Conservation (phyloP, 129 eudicot species). For the Centrapalus pauciflorus region DNA sequence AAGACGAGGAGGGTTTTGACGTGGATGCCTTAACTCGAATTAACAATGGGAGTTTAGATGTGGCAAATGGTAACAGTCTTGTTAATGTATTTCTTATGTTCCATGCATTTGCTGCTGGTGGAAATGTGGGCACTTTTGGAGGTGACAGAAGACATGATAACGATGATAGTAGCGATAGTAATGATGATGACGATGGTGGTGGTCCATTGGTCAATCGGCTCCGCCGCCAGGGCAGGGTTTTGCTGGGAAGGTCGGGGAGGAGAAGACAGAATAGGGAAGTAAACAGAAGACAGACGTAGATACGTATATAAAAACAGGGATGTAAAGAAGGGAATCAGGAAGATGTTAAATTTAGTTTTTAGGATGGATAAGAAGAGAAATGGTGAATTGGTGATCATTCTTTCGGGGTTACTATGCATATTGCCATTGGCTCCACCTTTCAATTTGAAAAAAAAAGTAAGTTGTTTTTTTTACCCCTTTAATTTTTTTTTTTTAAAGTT, state of each 20-base stretch:
- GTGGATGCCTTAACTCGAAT: slow-evolving; percentile 24
- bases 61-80: slow-evolving; percentile 47
- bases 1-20: slow-evolving; percentile 57
- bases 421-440: slow-evolving; percentile 24
- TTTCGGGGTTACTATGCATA: too few relatives aligned
- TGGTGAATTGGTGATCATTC: slow-evolving; percentile 22
- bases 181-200: slow-evolving; percentile 21
- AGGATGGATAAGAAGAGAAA: slow-evolving; percentile 21
- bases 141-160: slow-evolving; percentile 29
- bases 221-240: slow-evolving; percentile 53
- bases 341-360: slow-evolving; percentile 21
- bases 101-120: slow-evolving; percentile 59
- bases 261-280: slow-evolving; percentile 40
- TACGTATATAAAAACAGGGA: slow-evolving; percentile 17
- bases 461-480: slow-evolving; percentile 15
- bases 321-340: slow-evolving; percentile 34
- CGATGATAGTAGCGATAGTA: slow-evolving; percentile 26
- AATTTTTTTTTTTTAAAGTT: slow-evolving; percentile 3
- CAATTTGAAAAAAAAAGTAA: slow-evolving; percentile 24
- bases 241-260: slow-evolving; percentile 60
- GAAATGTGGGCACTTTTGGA: slow-evolving; percentile 30
- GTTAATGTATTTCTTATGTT: slow-evolving; percentile 49
- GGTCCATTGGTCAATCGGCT: slow-evolving; percentile 42
- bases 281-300: slow-evolving; percentile 32
- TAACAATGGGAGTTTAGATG: slow-evolving; percentile 38